Base-by-base conservation (phyloP, 2,329 filamentous ascomycete genomes). In the Myrmaecium sp. region DNA sequence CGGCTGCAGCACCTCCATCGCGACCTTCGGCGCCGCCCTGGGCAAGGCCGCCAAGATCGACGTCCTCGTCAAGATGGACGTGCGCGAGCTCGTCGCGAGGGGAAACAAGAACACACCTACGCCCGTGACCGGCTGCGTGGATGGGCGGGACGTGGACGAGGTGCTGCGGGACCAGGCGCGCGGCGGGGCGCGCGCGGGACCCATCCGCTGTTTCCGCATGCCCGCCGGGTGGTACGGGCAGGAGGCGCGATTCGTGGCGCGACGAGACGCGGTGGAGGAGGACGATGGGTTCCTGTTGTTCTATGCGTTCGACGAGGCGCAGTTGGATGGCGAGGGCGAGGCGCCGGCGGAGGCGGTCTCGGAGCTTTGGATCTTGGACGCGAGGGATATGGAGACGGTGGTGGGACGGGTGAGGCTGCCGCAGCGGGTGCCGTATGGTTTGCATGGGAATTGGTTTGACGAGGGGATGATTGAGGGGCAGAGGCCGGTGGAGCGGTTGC, bases 321-420 rank as follows among this genome's bases (percentile, higher is more conserved):
- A 79, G 40, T 51, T 78, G 0, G 57, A 69, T n/a, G 41, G 47
- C 2, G 30, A 48, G 0, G 66, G 62, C 0, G 49, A 60, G 20
- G 66, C 62, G 27, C 38, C 30, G n/a, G 30, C 35, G 6, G 30
- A 38, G 1, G 45, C 54, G 0, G 45, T 47, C 2, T 72, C 66
- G 17, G 73, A 80, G 44, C 51, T 80, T 0, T 81, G 74, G 74
- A 55, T 79, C 9, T 58, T 80, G 16, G 63, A 79, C 38, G 74
- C 73, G 0, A 61, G 43, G 32, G 55, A 56, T 3, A 79, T 81
- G 73, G 55, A 43, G 14, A 56, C 67, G 3, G 54, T 79, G 0
- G 57, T 75, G 3, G 67, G 62, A 5, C 61, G 56, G 31, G 57
- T 80, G 3, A 47, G 50, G 12, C 48, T 81, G 17, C 73, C 72